Evolutionary conservation across 2,329 filamentous ascomycete genomes (phyloP).

Genomic region (Fonsecaea pedrosoi): DNA sequence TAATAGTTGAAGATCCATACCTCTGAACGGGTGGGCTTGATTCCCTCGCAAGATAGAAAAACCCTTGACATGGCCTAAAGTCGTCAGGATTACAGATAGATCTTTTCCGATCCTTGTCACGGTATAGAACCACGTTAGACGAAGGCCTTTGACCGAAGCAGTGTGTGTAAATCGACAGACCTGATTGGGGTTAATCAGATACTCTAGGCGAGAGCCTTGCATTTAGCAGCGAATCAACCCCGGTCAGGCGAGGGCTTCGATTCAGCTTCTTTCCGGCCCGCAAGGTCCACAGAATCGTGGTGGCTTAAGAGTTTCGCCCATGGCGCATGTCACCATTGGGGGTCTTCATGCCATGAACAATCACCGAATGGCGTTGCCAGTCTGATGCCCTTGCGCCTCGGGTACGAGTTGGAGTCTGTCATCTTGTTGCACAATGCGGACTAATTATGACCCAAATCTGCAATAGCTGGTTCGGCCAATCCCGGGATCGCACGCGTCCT

Average conservation of each 20-base stretch:
- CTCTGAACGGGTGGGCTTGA: neutral
- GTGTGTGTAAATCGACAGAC: neutral
- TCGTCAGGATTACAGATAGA: neutral
- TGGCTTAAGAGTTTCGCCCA: neutral
- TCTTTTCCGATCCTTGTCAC: neutral
- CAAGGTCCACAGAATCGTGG: neutral
- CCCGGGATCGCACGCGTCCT: neutral
- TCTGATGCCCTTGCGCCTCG: neutral
- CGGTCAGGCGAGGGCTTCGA: neutral
- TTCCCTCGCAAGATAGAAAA: neutral
- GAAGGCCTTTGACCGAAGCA: neutral
- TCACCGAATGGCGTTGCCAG: neutral
- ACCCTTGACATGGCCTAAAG: neutral
- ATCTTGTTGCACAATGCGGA: neutral
- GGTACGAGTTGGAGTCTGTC: neutral
- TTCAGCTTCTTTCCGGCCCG: neutral
- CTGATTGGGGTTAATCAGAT: slow-evolving; percentile 1
- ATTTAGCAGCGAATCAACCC: neutral
- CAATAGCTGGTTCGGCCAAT: neutral
- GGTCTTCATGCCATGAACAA: neutral
- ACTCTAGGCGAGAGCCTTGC: neutral
- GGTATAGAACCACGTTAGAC: neutral
- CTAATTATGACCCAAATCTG: neutral
- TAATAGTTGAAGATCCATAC: slow-evolving; percentile 14
- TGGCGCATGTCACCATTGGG: neutral